These are phyloP conservation scores for Coemansia sp. DNA, from an alignment of 192 early-diverging fungal species.

Conservation along the genomic window DNA sequence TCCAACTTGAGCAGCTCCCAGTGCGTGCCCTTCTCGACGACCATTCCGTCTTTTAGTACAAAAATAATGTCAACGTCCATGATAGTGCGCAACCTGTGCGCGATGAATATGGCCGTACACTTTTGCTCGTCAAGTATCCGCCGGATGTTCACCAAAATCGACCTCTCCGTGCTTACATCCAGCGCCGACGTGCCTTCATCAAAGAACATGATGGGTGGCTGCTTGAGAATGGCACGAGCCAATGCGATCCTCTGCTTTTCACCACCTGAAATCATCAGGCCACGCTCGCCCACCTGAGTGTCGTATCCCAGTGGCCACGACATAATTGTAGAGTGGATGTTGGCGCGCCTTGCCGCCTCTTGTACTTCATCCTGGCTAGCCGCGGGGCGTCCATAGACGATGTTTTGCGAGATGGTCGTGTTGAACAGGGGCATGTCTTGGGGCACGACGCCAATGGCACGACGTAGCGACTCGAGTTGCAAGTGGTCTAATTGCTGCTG, in stretches of 20 bases:
- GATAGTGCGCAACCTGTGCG: constrained; percentile 90
- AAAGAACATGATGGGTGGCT: constrained; percentile 61
- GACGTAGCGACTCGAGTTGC: constrained; percentile 78
- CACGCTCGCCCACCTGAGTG: constrained; percentile 71
- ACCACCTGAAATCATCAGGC: constrained; percentile 72
- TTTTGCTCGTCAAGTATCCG: constrained; percentile 63
- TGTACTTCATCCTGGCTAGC: constrained; percentile 66
- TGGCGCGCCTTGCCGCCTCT: constrained; percentile 60
- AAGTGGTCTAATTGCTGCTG: constrained; percentile 80
- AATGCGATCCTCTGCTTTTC: constrained; percentile 68
- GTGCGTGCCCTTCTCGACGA: constrained; percentile 87
- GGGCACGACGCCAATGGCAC: constrained; percentile 82
- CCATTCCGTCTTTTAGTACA: constrained; percentile 84
- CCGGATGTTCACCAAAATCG: constrained; percentile 85
- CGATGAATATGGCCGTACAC: constrained; percentile 91
- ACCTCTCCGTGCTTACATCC: constrained; percentile 66
- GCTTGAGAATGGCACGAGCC: constrained; percentile 56
- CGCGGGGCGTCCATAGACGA: constrained; percentile 79
- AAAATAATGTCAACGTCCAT: constrained; percentile 89
- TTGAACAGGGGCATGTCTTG: constrained; percentile 96
- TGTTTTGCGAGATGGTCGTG: constrained; percentile 88
- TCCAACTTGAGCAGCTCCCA: constrained; percentile 65
- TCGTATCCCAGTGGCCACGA: constrained; percentile 63
- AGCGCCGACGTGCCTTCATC: constrained; percentile 69
- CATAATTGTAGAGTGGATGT: constrained; percentile 65